A percentile compares a stretch with the other conserved stretches of the same genome.
These are phyloP conservation scores for Phoma sp. DNA, from an alignment of 2,329 filamentous ascomycete genomes.

Conservation along the genomic window DNA sequence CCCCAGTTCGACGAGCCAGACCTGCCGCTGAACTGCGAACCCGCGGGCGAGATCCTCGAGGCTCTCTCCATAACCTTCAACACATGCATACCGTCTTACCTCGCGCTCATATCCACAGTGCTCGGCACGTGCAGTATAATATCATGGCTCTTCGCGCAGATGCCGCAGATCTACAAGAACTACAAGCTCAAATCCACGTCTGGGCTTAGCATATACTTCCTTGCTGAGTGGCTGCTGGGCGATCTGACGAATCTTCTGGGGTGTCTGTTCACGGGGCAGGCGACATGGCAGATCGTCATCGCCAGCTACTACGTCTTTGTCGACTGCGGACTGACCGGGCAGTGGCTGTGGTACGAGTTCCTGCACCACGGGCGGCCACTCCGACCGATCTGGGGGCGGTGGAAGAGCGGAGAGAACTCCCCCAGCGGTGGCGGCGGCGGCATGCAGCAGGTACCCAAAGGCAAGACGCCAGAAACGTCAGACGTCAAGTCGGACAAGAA, in stretches of 20 bases:
- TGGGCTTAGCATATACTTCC: slow-evolving; percentile 68
- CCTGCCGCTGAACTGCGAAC: slow-evolving; percentile 66
- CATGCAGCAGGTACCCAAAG: slow-evolving; percentile 37
- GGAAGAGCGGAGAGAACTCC: slow-evolving; percentile 27
- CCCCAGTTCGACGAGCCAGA: slow-evolving; percentile 45
- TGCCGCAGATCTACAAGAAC: slow-evolving; percentile 74
- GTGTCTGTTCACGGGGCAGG: slow-evolving; percentile 67
- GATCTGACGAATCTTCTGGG: slow-evolving; percentile 69
- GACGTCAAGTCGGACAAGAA: slow-evolving; percentile 22
- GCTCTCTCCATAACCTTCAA: slow-evolving; percentile 64
- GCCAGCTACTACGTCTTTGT: slow-evolving; percentile 71
- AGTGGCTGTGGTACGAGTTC: slow-evolving; percentile 71
- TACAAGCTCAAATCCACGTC: slow-evolving; percentile 67
- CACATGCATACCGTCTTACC: slow-evolving; percentile 67
- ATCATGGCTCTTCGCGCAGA: slow-evolving; percentile 72
- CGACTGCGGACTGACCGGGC: slow-evolving; percentile 65
- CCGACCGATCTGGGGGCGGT: slow-evolving; percentile 43
- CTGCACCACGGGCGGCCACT: slow-evolving; percentile 57
- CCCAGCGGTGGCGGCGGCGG: slow-evolving; percentile 23
- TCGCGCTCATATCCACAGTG: slow-evolving; percentile 66
- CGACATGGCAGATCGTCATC: slow-evolving; percentile 69
- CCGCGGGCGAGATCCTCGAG: slow-evolving; percentile 62
- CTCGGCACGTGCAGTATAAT: slow-evolving; percentile 68
- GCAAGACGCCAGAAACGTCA: slow-evolving; percentile 14
- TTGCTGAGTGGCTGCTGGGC: slow-evolving; percentile 70